A percentile compares a stretch with the other conserved stretches of the same genome.
Evolutionary conservation across 371 early-diverging fungal genomes (phyloP).

Genomic region (Catenaria anguillulae): DNA sequence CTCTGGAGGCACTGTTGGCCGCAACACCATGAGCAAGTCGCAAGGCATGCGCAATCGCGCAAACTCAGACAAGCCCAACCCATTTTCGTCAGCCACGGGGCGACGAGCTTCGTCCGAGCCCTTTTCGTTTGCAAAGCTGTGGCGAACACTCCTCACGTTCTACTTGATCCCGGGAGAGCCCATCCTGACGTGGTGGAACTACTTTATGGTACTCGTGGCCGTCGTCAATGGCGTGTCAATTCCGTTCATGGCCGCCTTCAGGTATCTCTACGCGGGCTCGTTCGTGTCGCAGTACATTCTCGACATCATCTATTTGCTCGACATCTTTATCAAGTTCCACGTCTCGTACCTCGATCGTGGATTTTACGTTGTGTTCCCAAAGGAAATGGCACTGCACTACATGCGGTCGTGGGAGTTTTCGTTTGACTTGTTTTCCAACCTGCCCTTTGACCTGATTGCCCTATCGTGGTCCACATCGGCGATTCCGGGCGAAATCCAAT

Average conservation of each 20-base stretch:
- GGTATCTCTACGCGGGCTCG: constrained; percentile 12
- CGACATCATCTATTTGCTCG: constrained; percentile 24
- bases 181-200: constrained; percentile 20
- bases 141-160: too few relatives aligned
- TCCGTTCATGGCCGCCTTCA: constrained; percentile 28
- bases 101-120: too few relatives aligned
- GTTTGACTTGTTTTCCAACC: constrained; percentile 22
- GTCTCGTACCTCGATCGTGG: constrained; percentile 27
- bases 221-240: constrained; percentile 21
- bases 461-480: constrained; percentile 14
- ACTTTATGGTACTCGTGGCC: constrained; percentile 20
- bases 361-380: constrained; percentile 32
- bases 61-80: too few relatives aligned
- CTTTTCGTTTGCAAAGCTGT: too few relatives aligned
- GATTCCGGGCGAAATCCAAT: constrained; percentile 8
- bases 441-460: constrained; percentile 26
- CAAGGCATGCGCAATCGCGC: too few relatives aligned
- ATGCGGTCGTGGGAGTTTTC: constrained; percentile 18
- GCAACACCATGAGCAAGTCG: too few relatives aligned
- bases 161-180: constrained; percentile 27
- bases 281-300: constrained; percentile 21
- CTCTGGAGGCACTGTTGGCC: too few relatives aligned
- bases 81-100: too few relatives aligned
- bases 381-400: constrained; percentile 29
- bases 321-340: constrained; percentile 30